phyloP scores from a whole-genome alignment of 345 rosid species.

The Linum lewisii region DNA sequence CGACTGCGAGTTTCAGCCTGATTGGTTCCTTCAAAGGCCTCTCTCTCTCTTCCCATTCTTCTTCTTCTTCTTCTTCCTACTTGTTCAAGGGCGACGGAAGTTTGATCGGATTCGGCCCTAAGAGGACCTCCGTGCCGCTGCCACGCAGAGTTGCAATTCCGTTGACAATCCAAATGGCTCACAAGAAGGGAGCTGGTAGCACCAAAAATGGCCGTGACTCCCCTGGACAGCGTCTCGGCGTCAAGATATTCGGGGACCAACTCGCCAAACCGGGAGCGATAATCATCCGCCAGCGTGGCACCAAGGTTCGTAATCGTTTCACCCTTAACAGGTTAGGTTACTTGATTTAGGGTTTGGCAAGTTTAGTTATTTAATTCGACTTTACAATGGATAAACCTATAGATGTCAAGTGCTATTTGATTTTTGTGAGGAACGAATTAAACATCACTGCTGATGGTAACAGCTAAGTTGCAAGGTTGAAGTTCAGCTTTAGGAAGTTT shows the following conservation, averaged over 20 bases:
- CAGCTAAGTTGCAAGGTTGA: too few species aligned
- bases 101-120: slow-evolving; percentile 16
- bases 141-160: slow-evolving; percentile 39
- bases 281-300: slow-evolving; percentile 91
- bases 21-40: slow-evolving; percentile 55
- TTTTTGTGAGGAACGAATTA: too few species aligned
- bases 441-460: too few species aligned
- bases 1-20: slow-evolving; percentile 42
- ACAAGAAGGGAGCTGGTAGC: slow-evolving; percentile 97
- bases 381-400: too few species aligned
- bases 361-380: too few species aligned
- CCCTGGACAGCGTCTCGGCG: slow-evolving; percentile 76
- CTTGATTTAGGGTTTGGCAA: too few species aligned
- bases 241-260: slow-evolving; percentile 88
- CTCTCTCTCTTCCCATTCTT: slow-evolving; percentile 42
- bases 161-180: slow-evolving; percentile 69
- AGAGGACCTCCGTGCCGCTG: slow-evolving; percentile 26
- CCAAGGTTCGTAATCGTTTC: slow-evolving; percentile 40
- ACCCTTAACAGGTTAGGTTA: too few species aligned
- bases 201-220: slow-evolving; percentile 99
- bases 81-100: slow-evolving; percentile 42
- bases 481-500: too few species aligned
- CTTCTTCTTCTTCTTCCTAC: slow-evolving; percentile 51
- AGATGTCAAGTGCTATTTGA: too few species aligned
- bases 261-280: slow-evolving; percentile 88